These are phyloP conservation scores for Olyra latifolia DNA, from an alignment of 176 grass and related monocot species.

Conservation along the genomic window DNA sequence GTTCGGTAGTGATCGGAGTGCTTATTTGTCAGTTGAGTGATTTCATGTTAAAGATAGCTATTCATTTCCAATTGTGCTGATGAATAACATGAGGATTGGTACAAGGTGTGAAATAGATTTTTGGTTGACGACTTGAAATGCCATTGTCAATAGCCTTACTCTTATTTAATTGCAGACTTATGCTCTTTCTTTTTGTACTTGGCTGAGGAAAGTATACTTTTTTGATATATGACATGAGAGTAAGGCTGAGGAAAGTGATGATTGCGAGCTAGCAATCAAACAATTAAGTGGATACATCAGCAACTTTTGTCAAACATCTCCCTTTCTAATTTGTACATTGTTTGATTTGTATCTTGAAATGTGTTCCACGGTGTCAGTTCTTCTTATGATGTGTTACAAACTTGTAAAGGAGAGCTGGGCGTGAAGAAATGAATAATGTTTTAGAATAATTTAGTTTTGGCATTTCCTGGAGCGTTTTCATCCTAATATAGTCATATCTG, in stretches of 20 bases:
- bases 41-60: neutral
- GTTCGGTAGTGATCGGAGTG: neutral
- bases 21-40: neutral
- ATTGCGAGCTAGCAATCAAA: neutral
- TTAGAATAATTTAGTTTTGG: neutral
- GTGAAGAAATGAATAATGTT: neutral
- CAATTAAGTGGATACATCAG: constrained; percentile 12
- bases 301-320: neutral
- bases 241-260: neutral
- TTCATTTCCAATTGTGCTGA: neutral
- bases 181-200: constrained; percentile 6
- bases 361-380: neutral
- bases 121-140: neutral
- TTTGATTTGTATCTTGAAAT: neutral
- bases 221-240: neutral
- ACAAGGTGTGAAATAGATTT: constrained; percentile 1
- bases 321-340: neutral
- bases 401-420: neutral
- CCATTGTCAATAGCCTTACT: neutral
- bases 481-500: constrained; percentile 2
- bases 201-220: neutral
- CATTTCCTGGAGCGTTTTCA: neutral
- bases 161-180: constrained; percentile 11
- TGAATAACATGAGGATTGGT: neutral
- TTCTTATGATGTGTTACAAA: neutral